Evolutionary conservation across 2,329 filamentous ascomycete genomes (phyloP).

Genomic region (Penicillium sp.): DNA sequence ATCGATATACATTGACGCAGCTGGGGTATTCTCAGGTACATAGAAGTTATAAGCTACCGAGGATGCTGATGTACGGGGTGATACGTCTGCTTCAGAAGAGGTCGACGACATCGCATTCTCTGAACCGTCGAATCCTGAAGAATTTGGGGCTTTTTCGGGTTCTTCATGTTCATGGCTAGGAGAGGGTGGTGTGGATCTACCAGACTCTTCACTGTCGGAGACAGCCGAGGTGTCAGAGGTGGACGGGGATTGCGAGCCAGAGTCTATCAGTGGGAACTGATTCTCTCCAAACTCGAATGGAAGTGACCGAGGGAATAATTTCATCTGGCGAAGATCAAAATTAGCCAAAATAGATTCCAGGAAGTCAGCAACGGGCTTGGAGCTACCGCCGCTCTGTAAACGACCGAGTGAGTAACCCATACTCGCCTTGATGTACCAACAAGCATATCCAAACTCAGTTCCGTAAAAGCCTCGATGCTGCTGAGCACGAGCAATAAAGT

Average conservation of each 20-base stretch:
- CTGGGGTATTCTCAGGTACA: background rate
- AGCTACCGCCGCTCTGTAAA: background rate
- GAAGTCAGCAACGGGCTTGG: background rate
- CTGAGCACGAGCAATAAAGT: background rate
- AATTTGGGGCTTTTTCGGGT: background rate
- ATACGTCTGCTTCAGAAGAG: background rate
- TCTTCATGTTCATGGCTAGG: background rate
- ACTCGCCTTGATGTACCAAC: conserved; percentile 4
- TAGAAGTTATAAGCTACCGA: background rate
- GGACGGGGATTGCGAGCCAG: background rate
- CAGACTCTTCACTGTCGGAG: background rate
- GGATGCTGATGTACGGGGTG: background rate
- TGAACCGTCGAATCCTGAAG: background rate
- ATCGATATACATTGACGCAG: background rate
- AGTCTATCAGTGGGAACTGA: background rate
- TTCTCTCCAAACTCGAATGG: background rate
- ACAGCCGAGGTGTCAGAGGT: background rate
- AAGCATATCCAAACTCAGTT: conserved; percentile 2
- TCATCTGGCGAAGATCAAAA: background rate
- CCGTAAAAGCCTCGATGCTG: conserved; percentile 3
- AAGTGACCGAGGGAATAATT: background rate
- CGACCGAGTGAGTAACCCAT: background rate
- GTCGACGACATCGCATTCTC: background rate
- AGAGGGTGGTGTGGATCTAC: background rate
- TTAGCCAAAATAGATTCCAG: background rate